A percentile compares a stretch with the other conserved stretches of the same genome.
These are phyloP conservation scores for Trichophyton schoenleinii DNA, from an alignment of 2,329 filamentous ascomycete genomes.

Conservation along the genomic window DNA sequence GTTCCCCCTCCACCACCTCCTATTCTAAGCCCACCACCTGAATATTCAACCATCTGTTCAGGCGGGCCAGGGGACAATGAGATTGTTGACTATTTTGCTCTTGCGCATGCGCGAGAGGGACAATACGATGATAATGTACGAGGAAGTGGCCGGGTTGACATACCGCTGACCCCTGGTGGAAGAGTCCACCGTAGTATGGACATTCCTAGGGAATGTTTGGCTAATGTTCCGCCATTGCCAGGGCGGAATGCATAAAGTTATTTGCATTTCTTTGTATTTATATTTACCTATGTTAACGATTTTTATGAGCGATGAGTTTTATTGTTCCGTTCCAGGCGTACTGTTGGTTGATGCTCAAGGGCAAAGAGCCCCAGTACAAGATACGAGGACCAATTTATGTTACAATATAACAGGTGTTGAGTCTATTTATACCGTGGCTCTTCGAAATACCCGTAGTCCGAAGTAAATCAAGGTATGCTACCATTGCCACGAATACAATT, in stretches of 20 bases:
- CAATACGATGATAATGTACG: conserved; percentile 39
- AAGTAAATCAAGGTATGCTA: not conserved
- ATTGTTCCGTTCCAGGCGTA: not conserved
- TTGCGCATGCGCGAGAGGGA: conserved; percentile 45
- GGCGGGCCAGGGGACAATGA: conserved; percentile 29
- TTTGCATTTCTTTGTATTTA: not conserved
- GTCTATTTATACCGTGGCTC: not conserved
- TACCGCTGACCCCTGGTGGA: conserved; percentile 52
- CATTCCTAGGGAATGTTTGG: conserved; percentile 44
- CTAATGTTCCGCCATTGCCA: not conserved
- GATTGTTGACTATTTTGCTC: conserved; percentile 75
- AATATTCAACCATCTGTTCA: conserved; percentile 62
- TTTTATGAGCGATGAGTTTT: not conserved
- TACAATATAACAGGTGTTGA: not conserved
- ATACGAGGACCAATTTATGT: not conserved
- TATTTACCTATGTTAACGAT: not conserved
- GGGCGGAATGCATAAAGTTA: not conserved
- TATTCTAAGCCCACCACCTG: conserved; percentile 66
- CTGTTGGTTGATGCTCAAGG: not conserved
- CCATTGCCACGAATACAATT: too few relatives aligned
- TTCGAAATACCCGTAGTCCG: not conserved
- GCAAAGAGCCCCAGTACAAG: not conserved
- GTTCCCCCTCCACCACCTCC: conserved; percentile 59
- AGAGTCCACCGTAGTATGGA: conserved; percentile 54
- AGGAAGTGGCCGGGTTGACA: conserved; percentile 35